Conservation (phyloP, 192 early-diverging fungal species). For the Backusella mclennaniae region DNA sequence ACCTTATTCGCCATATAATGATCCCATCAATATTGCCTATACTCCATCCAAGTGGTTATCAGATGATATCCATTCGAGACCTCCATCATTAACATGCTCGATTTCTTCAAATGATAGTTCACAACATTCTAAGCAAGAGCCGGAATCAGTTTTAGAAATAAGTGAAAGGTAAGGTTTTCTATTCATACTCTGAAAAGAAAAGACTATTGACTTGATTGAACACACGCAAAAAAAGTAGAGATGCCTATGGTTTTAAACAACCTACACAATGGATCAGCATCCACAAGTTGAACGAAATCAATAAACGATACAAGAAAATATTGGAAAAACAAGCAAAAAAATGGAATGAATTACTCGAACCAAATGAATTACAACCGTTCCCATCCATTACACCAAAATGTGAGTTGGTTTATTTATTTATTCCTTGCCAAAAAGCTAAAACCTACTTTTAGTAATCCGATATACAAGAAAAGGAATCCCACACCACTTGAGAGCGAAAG, state of each 20-base stretch:
- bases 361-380: slow-evolving; percentile 39
- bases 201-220: not conserved
- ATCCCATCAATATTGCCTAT: not conserved
- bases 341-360: slow-evolving; percentile 50
- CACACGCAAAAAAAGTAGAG: slow-evolving; percentile 30
- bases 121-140: not conserved
- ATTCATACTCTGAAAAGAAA: not conserved
- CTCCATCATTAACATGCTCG: not conserved
- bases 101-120: not conserved
- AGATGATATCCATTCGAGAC: not conserved
- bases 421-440: not conserved
- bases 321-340: slow-evolving; percentile 44
- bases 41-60: not conserved
- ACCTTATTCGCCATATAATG: slow-evolving; percentile 4
- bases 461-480: slow-evolving; percentile 77
- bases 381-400: slow-evolving; percentile 46
- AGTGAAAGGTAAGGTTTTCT: not conserved
- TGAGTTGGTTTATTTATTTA: slow-evolving; percentile 18
- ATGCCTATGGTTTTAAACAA: slow-evolving; percentile 59
- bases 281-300: slow-evolving; percentile 49
- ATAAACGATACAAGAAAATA: slow-evolving; percentile 47
- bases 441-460: slow-evolving; percentile 51
- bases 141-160: not conserved
- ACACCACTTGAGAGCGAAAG: slow-evolving; percentile 53
- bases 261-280: slow-evolving; percentile 46